Base-by-base conservation (phyloP, 331 rosid genomes). In the Malus hybrid region DNA sequence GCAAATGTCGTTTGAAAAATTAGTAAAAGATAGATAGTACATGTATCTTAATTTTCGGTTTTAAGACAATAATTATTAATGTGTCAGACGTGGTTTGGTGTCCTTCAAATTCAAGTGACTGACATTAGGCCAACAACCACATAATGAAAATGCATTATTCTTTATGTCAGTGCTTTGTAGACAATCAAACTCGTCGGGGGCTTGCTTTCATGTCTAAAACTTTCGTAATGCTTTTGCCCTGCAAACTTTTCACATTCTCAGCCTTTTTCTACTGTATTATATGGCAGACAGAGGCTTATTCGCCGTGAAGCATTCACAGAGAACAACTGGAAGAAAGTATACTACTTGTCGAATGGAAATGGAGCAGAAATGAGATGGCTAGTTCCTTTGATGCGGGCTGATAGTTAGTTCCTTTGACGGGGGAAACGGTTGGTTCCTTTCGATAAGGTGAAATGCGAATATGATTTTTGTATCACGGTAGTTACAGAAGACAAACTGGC, bases 291-390 rank as follows among this genome's bases (percentile, higher is more conserved):
- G 84, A 89, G 99, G 86, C 85, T 94, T 61, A 84, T 87, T 33
- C 81, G 81, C 4, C 97, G 88, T 10, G 97, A 92, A 84, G 88
- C 76, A 67, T 92, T 92, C 88, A 79, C 97, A 6, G 97, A 94
- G 62, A 93, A 92, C 33, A 88, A 75, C 65, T 94, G 99, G 96
- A 92, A 89, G 87, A 94, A 87, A 78, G 46, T 94, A 71, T 89
- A 92, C 81, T 92, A 85, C 82, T 80, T 94, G 75, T 77, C 92
- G 31, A 90, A 90, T 74, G 97, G 97, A 81, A 94, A 94, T 82
- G 99, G 99, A 79, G 73, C 93, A 66, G 99, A 94, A 83, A 87
- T 94, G 83, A 89, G 99, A 84, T 86, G 90, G 67, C 78, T 93
- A 73, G 79, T 76, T 74, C 96, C 70, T 5, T 36, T 66, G 70